These are phyloP conservation scores for Kluyveromyces nonfermentans DNA, from an alignment of 805 yeast species.

Conservation along the genomic window DNA sequence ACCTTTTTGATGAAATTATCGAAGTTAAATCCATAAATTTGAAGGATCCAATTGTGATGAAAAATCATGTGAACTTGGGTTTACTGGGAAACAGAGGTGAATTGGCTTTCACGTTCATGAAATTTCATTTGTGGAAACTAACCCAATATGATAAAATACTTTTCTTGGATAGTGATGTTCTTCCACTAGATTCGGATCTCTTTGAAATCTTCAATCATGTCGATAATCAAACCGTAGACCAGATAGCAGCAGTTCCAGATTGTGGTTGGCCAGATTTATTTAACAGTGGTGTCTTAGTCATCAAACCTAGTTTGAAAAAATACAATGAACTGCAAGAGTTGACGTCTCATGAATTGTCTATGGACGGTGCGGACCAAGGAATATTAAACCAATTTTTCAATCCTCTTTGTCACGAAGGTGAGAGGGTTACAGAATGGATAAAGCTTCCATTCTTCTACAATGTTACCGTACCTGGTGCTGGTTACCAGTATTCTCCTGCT, in stretches of 20 bases:
- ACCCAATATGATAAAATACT: constrained; percentile 37
- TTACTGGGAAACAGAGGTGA: constrained; percentile 40
- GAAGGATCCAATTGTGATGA: constrained; percentile 10
- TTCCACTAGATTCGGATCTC: constrained; percentile 32
- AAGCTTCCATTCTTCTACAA: constrained; percentile 74
- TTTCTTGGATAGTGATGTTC: constrained; percentile 58
- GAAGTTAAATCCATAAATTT: constrained; percentile 17
- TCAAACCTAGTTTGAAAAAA: constrained; percentile 41
- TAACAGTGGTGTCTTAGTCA: constrained; percentile 66
- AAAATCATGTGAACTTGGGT: constrained; percentile 22
- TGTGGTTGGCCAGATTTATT: constrained; percentile 90
- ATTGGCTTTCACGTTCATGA: constrained; percentile 41
- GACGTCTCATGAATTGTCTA: constrained; percentile 30
- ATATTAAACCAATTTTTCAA: constrained; percentile 66
- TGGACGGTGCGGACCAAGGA: constrained; percentile 94
- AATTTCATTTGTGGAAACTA: constrained; percentile 41
- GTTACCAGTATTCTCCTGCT: constrained; percentile 70
- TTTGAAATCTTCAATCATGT: constrained; percentile 18
- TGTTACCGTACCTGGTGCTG: constrained; percentile 59
- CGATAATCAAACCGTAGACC: constrained; percentile 16
- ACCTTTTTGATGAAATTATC: constrained; percentile 22
- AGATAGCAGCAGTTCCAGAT: constrained; percentile 57
- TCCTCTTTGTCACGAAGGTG: constrained; percentile 13
- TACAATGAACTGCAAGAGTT: constrained; percentile 34
- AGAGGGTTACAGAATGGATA: constrained; percentile 40